Base-by-base conservation (phyloP, 2,329 filamentous ascomycete species). In the Camptophora hylomeconis region DNA sequence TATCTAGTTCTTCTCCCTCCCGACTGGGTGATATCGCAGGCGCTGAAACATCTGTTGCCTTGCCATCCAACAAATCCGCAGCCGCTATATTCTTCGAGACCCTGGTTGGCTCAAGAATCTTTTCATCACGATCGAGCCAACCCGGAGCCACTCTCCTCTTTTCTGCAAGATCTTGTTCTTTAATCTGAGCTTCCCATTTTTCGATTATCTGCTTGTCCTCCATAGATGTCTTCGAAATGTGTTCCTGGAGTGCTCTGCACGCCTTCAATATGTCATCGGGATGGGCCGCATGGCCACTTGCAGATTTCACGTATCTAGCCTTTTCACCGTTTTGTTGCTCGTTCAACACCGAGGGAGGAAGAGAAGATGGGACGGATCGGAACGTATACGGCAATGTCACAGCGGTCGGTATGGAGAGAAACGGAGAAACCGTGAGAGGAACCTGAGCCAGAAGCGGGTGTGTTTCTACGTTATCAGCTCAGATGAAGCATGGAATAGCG, bases 351-450 rank as follows among this genome's bases (percentile, higher is more conserved):
- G 80, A 80, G 1, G 73, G 73, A 0, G 89, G 87, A 0, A 95
- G 71, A 2, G 83, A 80, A 1, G 83, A 87, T 0, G 87, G 82
- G 49, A 95, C 77, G 7, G 75, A 69, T 51, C 86, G 87, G 68
- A 94, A 95, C 44, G 83, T 92, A 62, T 95, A 95, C 14, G 89
- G 87, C 5, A 98, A 72, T 1, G 86, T 93, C 12, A 86, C 80
- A 15, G 87, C 79, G 17, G 81, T 78, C 7, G 89, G 89, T 17
- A 98, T 76, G 36, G 78, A 80, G 46, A 95, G 73, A 61, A 94
- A 94, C 15, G 89, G 89, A 3, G 87, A 94, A 24, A 95, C 84
- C 27, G 84, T 92, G 31, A 98, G 63, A 17, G 89, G 84, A 21
- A 95, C 75, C 59, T 98, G 89, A 42, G 86, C 80, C 25, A 98